Evolutionary conservation across 2,329 filamentous ascomycete genomes (phyloP).

Genomic region (Aspergillus japonicus): DNA sequence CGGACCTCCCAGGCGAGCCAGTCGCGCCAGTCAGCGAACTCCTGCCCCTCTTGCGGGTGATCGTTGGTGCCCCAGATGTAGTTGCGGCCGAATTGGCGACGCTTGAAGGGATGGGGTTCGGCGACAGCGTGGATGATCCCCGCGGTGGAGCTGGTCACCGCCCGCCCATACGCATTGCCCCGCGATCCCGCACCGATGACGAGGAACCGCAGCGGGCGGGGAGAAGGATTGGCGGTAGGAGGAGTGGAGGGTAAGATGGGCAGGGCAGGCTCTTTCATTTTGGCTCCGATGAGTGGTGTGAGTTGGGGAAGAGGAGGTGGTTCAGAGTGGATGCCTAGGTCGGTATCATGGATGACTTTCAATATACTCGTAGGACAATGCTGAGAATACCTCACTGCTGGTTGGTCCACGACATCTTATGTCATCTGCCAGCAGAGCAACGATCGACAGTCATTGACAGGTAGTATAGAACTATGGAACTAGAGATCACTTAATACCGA

Average conservation of each 20-base stretch:
- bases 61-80: slow-evolving; percentile 67
- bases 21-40: slow-evolving; percentile 71
- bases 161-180: slow-evolving; percentile 70
- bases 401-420: slow-evolving; percentile 1
- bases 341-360: background rate
- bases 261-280: slow-evolving; percentile 25
- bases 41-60: slow-evolving; percentile 58
- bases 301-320: background rate
- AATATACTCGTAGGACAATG: background rate
- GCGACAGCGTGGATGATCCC: slow-evolving; percentile 74
- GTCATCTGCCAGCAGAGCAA: background rate
- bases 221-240: background rate
- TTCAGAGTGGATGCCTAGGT: background rate
- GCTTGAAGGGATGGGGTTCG: slow-evolving; percentile 77
- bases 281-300: background rate
- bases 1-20: slow-evolving; percentile 71
- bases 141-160: slow-evolving; percentile 63
- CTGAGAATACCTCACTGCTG: slow-evolving; percentile 5
- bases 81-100: slow-evolving; percentile 64
- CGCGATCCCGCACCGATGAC: slow-evolving; percentile 82
- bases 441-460: background rate
- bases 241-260: slow-evolving; percentile 1
- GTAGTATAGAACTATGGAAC: too few species aligned
- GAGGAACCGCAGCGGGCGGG: slow-evolving; percentile 60
- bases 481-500: background rate